phyloP scores from a whole-genome alignment of 208 protist species.

The Naegleria lovaniensis region DNA sequence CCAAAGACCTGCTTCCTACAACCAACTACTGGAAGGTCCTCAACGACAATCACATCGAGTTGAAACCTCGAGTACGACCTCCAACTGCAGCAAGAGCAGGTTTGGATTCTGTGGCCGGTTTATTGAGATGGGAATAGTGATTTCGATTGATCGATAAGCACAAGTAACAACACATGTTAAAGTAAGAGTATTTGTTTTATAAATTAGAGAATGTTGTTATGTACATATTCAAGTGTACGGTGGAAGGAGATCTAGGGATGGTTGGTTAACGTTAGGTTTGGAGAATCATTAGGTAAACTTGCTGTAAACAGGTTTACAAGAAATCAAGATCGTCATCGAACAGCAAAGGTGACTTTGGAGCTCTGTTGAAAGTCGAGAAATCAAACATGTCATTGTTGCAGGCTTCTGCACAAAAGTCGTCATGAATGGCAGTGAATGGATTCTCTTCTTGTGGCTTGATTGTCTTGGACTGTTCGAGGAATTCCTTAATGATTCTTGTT shows the following conservation, averaged over 20 bases:
- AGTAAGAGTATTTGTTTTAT: neutral
- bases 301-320: neutral
- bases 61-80: neutral
- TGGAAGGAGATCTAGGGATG: too few relatives aligned
- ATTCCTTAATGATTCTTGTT: neutral
- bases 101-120: neutral
- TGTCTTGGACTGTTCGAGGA: neutral
- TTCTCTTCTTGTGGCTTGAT: neutral
- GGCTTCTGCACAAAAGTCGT: neutral
- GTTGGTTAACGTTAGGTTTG: too few relatives aligned
- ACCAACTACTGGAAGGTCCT: neutral
- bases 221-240: neutral
- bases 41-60: neutral
- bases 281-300: neutral
- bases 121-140: neutral
- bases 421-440: neutral
- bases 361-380: neutral
- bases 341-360: neutral
- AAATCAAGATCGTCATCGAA: neutral
- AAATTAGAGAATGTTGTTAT: neutral
- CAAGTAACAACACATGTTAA: neutral
- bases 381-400: neutral
- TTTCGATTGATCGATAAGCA: neutral
- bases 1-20: neutral
- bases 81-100: neutral